phyloP scores from a whole-genome alignment of 768 basidiomycete genomes.

The Ephemerocybe angulata region DNA sequence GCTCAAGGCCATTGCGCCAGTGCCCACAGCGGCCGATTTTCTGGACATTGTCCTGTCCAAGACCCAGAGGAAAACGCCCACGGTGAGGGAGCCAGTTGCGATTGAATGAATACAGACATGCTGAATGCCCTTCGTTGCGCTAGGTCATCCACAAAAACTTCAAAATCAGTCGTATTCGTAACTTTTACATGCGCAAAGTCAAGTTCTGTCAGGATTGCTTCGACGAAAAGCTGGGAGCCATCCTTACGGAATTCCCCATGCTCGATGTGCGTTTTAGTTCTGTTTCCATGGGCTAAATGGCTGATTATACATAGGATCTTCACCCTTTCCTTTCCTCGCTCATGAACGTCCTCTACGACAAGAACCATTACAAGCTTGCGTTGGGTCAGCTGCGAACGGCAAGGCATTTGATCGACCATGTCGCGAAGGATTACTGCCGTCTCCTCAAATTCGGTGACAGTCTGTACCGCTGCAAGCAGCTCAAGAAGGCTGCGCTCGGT shows the following conservation, averaged over 20 bases:
- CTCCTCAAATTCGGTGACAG: slow-evolving; percentile 98
- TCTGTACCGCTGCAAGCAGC: slow-evolving; percentile 96
- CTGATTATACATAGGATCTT: slow-evolving; percentile 56
- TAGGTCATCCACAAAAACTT: slow-evolving; percentile 99
- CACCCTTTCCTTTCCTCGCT: slow-evolving; percentile 95
- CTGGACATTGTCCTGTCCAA: slow-evolving; percentile 90
- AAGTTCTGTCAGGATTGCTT: slow-evolving; percentile 98
- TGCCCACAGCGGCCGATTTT: slow-evolving; percentile 93
- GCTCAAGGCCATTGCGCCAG: slow-evolving; percentile 96
- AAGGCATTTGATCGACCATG: slow-evolving; percentile 92
- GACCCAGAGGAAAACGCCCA: slow-evolving; percentile 97
- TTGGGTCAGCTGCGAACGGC: slow-evolving; percentile 95
- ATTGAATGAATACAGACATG: not conserved
- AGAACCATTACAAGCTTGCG: slow-evolving; percentile 99
- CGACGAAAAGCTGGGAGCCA: slow-evolving; percentile 91
- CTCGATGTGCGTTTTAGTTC: slow-evolving; percentile 69
- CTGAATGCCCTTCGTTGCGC: not conserved
- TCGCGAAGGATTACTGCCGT: slow-evolving; percentile 95
- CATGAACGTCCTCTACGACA: slow-evolving; percentile 98
- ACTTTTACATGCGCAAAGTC: slow-evolving; percentile 99
- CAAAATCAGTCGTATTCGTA: slow-evolving; percentile 97
- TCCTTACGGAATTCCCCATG: slow-evolving; percentile 94
- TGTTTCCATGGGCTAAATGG: slow-evolving; percentile 25
- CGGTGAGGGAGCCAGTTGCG: slow-evolving; percentile 47
- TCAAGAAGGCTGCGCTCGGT: slow-evolving; percentile 95